Evolutionary conservation across 257 asterid species (phyloP).

Genomic region (Capsicum chinense): DNA sequence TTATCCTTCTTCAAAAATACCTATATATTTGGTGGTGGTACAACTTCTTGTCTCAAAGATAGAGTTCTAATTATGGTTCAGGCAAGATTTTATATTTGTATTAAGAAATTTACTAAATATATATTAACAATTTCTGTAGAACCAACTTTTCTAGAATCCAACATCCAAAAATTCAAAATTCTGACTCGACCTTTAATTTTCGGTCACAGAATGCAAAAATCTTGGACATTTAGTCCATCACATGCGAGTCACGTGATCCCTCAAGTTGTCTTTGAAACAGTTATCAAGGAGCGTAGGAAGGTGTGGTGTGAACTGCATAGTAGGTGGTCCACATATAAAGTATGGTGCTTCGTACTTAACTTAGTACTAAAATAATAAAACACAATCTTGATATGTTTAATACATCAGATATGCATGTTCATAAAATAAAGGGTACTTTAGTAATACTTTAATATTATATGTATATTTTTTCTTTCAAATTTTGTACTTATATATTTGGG

Average conservation of each 20-base stretch:
- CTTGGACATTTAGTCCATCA: not conserved
- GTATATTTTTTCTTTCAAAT: not conserved
- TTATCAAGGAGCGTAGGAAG: constrained; percentile 8
- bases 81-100: not conserved
- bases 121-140: not conserved
- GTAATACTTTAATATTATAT: not conserved
- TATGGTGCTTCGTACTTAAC: constrained; percentile 7
- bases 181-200: not conserved
- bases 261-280: not conserved
- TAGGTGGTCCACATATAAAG: constrained; percentile 20
- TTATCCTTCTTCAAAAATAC: not conserved
- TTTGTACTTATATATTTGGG: constrained; percentile 12
- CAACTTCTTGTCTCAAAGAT: not conserved
- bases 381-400: constrained; percentile 36
- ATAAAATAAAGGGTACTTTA: constrained; percentile 17
- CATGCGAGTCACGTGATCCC: constrained; percentile 29
- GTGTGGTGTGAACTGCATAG: constrained; percentile 10
- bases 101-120: not conserved
- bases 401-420: constrained; percentile 25
- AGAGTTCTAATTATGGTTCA: not conserved
- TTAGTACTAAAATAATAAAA: constrained; percentile 14
- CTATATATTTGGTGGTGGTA: not conserved
- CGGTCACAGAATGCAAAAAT: not conserved
- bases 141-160: not conserved
- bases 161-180: not conserved